These are phyloP conservation scores for Achaetomium macrosporum DNA, from an alignment of 2,329 filamentous ascomycete genomes.

Conservation along the genomic window DNA sequence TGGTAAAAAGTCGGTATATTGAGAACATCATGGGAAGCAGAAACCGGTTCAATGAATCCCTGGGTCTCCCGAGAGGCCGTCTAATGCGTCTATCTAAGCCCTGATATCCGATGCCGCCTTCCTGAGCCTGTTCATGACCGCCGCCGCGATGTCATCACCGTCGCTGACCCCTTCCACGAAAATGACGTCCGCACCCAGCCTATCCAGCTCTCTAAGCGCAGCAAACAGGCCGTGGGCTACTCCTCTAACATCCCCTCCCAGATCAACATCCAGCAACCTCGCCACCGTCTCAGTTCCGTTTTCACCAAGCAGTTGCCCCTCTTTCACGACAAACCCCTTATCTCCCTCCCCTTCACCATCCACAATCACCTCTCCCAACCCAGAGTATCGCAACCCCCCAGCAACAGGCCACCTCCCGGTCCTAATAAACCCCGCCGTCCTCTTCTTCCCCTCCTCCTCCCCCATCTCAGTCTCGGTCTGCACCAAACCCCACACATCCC, in stretches of 20 bases:
- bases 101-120: slow-evolving; percentile 65
- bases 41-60: background rate
- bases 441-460: slow-evolving; percentile 18
- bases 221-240: slow-evolving; percentile 88
- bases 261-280: slow-evolving; percentile 60
- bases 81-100: slow-evolving; percentile 35
- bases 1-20: background rate
- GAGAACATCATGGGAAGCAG: background rate
- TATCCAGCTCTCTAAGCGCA: slow-evolving; percentile 78
- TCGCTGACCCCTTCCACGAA: slow-evolving; percentile 85
- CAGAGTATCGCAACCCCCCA: slow-evolving; percentile 35
- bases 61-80: slow-evolving; percentile 17
- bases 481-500: slow-evolving; percentile 4
- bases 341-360: slow-evolving; percentile 27
- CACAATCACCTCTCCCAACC: slow-evolving; percentile 25
- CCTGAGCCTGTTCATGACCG: slow-evolving; percentile 75
- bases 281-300: slow-evolving; percentile 31
- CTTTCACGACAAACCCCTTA: slow-evolving; percentile 35
- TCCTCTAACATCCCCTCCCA: slow-evolving; percentile 63
- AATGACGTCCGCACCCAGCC: slow-evolving; percentile 71
- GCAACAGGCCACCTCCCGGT: slow-evolving; percentile 48
- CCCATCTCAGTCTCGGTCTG: background rate
- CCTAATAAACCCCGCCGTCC: slow-evolving; percentile 47
- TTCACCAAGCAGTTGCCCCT: slow-evolving; percentile 35
- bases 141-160: slow-evolving; percentile 75